These are phyloP conservation scores for Eutypa lata DNA, from an alignment of 2,329 filamentous ascomycete species.

Conservation along the genomic window DNA sequence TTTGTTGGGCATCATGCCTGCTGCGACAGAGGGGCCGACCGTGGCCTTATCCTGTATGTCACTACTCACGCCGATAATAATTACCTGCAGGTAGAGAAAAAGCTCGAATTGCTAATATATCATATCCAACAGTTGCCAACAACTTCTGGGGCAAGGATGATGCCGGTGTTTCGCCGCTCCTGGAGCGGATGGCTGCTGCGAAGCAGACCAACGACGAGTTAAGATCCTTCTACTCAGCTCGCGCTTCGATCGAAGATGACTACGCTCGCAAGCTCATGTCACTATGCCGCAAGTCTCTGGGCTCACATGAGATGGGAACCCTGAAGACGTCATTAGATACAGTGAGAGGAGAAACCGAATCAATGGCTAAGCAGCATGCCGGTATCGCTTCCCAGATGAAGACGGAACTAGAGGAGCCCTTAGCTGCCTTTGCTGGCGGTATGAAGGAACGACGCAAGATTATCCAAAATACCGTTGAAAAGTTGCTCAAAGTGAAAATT, in stretches of 20 bases:
- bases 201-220: constrained; percentile 95
- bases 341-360: constrained; percentile 82
- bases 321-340: constrained; percentile 83
- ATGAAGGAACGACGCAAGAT: constrained; percentile 98
- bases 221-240: constrained; percentile 85
- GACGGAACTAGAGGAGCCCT: constrained; percentile 87
- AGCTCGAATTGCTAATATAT: constrained; percentile 18
- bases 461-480: constrained; percentile 89
- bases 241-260: constrained; percentile 93
- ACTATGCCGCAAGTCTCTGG: constrained; percentile 82
- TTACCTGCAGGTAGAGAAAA: not conserved
- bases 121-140: constrained; percentile 71
- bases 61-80: not conserved
- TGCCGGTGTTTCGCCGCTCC: constrained; percentile 84
- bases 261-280: constrained; percentile 86
- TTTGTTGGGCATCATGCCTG: constrained; percentile 8
- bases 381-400: constrained; percentile 93
- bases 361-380: constrained; percentile 91
- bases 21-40: constrained; percentile 53
- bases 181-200: constrained; percentile 91
- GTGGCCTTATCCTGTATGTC: constrained; percentile 60
- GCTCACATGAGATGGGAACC: constrained; percentile 81
- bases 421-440: constrained; percentile 85
- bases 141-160: constrained; percentile 99
- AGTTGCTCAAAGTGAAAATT: constrained; percentile 86